These are phyloP conservation scores for Shiraia sp. DNA, from an alignment of 2,329 filamentous ascomycete genomes.

Conservation along the genomic window DNA sequence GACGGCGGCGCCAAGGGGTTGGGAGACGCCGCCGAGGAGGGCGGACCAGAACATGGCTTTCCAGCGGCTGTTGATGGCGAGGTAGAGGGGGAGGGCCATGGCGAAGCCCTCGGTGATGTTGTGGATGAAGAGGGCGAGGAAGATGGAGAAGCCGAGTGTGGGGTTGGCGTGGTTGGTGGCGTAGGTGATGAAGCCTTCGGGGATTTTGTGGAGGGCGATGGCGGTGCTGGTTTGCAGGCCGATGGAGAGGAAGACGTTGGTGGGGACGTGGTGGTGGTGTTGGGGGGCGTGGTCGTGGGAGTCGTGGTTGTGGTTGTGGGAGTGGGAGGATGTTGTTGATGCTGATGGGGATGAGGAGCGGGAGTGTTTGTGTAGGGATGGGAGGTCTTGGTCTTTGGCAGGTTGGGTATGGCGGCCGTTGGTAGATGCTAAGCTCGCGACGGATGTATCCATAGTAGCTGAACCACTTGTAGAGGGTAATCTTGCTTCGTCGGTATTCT, in stretches of 20 bases:
- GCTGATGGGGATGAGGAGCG: conserved; percentile 16
- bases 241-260: conserved; percentile 90
- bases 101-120: conserved; percentile 98
- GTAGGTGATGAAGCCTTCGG: conserved; percentile 86
- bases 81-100: conserved; percentile 88
- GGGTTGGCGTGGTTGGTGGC: conserved; percentile 97
- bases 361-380: conserved; percentile 16
- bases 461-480: conserved; percentile 30
- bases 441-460: conserved; percentile 25
- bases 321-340: conserved; percentile 17
- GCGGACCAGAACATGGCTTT: conserved; percentile 85
- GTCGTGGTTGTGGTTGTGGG: conserved; percentile 34
- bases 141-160: conserved; percentile 83
- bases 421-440: conserved; percentile 16
- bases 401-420: conserved; percentile 10
- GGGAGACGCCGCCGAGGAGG: conserved; percentile 80
- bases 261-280: conserved; percentile 94
- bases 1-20: conserved; percentile 82
- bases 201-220: conserved; percentile 94
- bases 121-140: conserved; percentile 94
- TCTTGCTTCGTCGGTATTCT: conserved; percentile 31
- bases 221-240: conserved; percentile 95
- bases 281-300: conserved; percentile 49
- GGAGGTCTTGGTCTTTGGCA: conserved; percentile 6
- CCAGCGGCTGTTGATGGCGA: conserved; percentile 79